A percentile compares a stretch with the other conserved stretches of the same genome.
phyloP scores from a whole-genome alignment of 1,284 basidiomycete species.

The Tylopilus sp. region DNA sequence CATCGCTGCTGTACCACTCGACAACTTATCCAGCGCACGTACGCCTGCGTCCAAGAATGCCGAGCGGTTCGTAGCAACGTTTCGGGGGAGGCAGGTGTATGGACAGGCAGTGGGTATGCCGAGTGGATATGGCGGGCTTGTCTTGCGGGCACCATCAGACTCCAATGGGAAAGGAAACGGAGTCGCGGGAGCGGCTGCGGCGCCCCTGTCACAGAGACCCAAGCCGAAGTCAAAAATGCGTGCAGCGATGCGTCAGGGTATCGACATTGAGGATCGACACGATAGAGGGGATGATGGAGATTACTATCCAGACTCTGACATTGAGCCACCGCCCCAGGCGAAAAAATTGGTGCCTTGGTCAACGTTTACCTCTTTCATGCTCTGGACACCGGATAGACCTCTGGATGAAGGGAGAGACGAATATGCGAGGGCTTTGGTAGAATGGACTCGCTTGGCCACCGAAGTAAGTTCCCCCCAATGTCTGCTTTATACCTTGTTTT shows the following conservation, averaged over 20 bases:
- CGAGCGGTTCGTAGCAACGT: slow-evolving; percentile 53
- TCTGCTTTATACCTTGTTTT: background rate
- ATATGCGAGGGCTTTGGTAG: slow-evolving; percentile 57
- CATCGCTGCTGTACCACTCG: background rate
- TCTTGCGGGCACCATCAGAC: slow-evolving; percentile 41
- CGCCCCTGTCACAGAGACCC: background rate
- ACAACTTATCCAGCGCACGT: background rate
- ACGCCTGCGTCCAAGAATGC: background rate
- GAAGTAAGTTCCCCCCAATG: slow-evolving; percentile 42
- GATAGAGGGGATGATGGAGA: slow-evolving; percentile 28
- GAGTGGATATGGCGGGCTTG: slow-evolving; percentile 60
- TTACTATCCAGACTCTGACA: slow-evolving; percentile 17
- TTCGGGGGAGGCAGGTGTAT: slow-evolving; percentile 66
- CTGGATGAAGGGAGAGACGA: slow-evolving; percentile 64
- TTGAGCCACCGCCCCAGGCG: slow-evolving; percentile 13
- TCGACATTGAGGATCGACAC: slow-evolving; percentile 14
- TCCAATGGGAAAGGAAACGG: slow-evolving; percentile 19
- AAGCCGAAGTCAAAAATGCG: slow-evolving; percentile 12
- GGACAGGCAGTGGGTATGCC: slow-evolving; percentile 61
- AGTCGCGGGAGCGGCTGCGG: background rate
- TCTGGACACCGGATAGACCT: slow-evolving; percentile 71
- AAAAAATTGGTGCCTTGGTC: slow-evolving; percentile 44
- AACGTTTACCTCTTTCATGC: slow-evolving; percentile 55
- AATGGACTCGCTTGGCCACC: slow-evolving; percentile 58
- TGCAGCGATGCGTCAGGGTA: slow-evolving; percentile 1